Conservation (phyloP, 345 rosid genomes). For the Acer yangbiense region DNA sequence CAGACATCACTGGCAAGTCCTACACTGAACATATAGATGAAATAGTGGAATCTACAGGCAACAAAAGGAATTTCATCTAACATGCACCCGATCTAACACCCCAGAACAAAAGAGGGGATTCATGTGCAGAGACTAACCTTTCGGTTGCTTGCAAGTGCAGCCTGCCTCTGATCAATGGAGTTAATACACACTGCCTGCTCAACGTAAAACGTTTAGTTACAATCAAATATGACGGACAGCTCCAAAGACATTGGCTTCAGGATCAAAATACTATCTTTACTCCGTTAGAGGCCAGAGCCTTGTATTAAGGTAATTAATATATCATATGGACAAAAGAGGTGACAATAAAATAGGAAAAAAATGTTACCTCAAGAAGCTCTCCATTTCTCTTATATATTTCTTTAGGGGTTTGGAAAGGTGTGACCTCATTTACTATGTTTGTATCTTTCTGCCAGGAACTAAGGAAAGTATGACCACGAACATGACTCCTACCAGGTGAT, state of each 20-base stretch:
- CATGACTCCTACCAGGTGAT: constrained; percentile 38
- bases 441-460: constrained; percentile 60
- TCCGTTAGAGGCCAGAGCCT: constrained; percentile 15
- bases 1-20: not conserved
- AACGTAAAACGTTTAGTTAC: constrained; percentile 26
- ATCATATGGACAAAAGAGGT: constrained; percentile 11
- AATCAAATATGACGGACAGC: constrained; percentile 14
- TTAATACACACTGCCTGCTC: constrained; percentile 83
- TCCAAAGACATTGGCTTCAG: constrained; percentile 16
- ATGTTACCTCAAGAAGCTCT: constrained; percentile 81
- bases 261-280: not conserved
- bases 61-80: not conserved
- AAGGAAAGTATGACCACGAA: constrained; percentile 34
- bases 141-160: constrained; percentile 82
- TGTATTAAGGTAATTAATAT: constrained; percentile 24
- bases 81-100: not conserved
- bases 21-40: too few relatives aligned
- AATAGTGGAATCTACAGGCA: not conserved
- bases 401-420: constrained; percentile 57
- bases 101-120: constrained; percentile 17
- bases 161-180: constrained; percentile 60
- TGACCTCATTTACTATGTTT: constrained; percentile 37
- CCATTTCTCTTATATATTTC: constrained; percentile 81
- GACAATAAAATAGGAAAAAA: constrained; percentile 8
- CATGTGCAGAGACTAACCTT: constrained; percentile 58